Percentiles rank a stretch among this genome's conserved stretches.
Conservation (phyloP, 768 basidiomycete genomes). For the Asterophora parasitica region DNA sequence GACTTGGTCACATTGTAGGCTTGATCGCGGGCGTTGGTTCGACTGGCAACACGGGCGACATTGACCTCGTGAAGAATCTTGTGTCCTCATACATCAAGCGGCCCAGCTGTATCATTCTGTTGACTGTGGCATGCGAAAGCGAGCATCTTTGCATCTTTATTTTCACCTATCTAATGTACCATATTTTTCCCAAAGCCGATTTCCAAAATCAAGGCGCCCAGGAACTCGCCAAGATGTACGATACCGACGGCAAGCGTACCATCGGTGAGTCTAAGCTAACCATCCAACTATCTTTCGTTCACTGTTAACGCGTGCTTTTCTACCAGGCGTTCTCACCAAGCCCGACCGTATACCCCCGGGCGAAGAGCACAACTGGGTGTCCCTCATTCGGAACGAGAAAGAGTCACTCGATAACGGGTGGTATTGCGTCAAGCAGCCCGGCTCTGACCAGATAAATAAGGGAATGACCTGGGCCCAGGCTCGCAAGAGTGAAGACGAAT, state of each 20-base stretch:
- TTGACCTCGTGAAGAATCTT: slow-evolving; percentile 54
- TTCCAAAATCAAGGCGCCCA: slow-evolving; percentile 78
- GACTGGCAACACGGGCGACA: slow-evolving; percentile 49
- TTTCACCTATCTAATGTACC: no score
- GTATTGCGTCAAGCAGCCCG: slow-evolving; percentile 55
- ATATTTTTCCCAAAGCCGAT: slow-evolving; percentile 53
- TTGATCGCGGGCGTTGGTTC: slow-evolving; percentile 53
- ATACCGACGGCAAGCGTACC: slow-evolving; percentile 61
- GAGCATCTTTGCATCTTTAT: slow-evolving; percentile 14
- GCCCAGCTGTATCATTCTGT: slow-evolving; percentile 58
- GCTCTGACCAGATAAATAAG: slow-evolving; percentile 42
- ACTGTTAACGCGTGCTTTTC: no score
- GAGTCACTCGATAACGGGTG: slow-evolving; percentile 51
- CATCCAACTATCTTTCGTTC: no score
- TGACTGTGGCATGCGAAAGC: slow-evolving; percentile 66
- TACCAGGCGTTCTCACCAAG: slow-evolving; percentile 68
- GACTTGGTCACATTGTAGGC: slow-evolving; percentile 28
- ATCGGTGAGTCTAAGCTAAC: slow-evolving; percentile 46
- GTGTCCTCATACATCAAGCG: slow-evolving; percentile 55
- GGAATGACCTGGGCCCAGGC: slow-evolving; percentile 61
- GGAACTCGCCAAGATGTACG: slow-evolving; percentile 53
- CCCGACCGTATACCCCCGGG: slow-evolving; percentile 60
- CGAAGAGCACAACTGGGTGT: slow-evolving; percentile 53
- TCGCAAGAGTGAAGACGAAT: slow-evolving; percentile 49
- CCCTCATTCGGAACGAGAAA: slow-evolving; percentile 50